phyloP scores from a whole-genome alignment of 2,329 filamentous ascomycete genomes.

The Penicillium concentricum region DNA sequence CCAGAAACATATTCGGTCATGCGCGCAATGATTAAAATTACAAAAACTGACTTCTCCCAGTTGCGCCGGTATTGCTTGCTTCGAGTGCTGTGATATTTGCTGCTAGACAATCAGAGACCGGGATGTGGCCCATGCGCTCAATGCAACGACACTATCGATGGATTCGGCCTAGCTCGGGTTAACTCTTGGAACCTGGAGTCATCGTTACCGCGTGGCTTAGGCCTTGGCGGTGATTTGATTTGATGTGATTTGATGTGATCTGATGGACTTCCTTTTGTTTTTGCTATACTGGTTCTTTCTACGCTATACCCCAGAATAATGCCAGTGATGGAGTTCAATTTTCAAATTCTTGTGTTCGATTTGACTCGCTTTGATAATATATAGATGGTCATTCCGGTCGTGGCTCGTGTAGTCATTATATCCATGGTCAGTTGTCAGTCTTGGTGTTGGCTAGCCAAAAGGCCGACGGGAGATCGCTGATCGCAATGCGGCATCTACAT shows the following conservation, averaged over 20 bases:
- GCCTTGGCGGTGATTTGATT: background rate
- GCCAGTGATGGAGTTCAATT: slow-evolving; percentile 12
- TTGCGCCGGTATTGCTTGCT: slow-evolving; percentile 35
- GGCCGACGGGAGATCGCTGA: slow-evolving; percentile 17
- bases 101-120: slow-evolving; percentile 23
- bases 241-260: background rate
- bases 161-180: too few species aligned
- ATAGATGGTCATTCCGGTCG: background rate
- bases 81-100: slow-evolving; percentile 37
- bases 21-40: background rate
- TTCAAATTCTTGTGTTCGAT: background rate
- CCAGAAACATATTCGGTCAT: background rate
- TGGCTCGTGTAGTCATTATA: background rate
- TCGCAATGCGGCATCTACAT: slow-evolving; percentile 34
- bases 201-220: background rate
- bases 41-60: slow-evolving; percentile 15
- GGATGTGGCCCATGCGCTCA: background rate
- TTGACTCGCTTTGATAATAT: background rate
- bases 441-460: background rate
- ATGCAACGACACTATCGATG: background rate
- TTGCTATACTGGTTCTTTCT: slow-evolving; percentile 7
- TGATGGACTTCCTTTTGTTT: background rate
- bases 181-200: background rate
- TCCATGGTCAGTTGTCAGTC: background rate
- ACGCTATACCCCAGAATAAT: slow-evolving; percentile 21